phyloP scores from a whole-genome alignment of 129 eudicot genomes.

The Oenanthe sinensis region DNA sequence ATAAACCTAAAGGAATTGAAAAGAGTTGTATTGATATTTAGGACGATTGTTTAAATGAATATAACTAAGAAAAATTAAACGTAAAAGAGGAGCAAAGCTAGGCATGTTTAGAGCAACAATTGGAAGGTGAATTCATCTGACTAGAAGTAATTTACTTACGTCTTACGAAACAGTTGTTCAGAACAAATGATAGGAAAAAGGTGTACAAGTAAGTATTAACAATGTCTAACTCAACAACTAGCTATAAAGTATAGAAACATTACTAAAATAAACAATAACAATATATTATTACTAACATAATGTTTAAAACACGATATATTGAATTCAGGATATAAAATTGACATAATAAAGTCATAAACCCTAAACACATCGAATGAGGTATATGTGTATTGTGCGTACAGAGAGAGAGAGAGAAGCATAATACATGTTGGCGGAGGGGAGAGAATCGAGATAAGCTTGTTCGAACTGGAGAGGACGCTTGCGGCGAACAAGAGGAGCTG shows the following conservation, averaged over 20 bases:
- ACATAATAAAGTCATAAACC: conserved; percentile 17
- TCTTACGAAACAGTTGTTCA: not conserved
- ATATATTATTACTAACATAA: not conserved
- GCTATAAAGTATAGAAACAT: not conserved
- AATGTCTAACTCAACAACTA: not conserved
- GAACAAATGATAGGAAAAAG: not conserved
- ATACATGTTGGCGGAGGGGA: conserved; percentile 93
- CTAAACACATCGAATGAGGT: not conserved
- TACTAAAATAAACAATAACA: not conserved
- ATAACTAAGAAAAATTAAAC: not conserved
- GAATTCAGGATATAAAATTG: not conserved
- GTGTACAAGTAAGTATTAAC: not conserved
- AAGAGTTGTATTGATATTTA: too few relatives aligned
- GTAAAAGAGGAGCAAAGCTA: not conserved
- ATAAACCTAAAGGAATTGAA: not conserved
- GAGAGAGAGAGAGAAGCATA: not conserved
- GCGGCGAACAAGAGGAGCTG: conserved; percentile 61
- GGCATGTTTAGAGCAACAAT: not conserved
- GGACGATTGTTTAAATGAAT: not conserved
- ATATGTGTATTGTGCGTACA: too few relatives aligned
- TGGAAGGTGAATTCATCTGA: too few relatives aligned
- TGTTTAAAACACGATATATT: not conserved
- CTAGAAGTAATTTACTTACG: not conserved
- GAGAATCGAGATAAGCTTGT: conserved; percentile 87
- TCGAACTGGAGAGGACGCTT: conserved; percentile 96